Evolutionary conservation across 352 stramenopile species (phyloP).

Genomic region (Pelagophyceae sp.): DNA sequence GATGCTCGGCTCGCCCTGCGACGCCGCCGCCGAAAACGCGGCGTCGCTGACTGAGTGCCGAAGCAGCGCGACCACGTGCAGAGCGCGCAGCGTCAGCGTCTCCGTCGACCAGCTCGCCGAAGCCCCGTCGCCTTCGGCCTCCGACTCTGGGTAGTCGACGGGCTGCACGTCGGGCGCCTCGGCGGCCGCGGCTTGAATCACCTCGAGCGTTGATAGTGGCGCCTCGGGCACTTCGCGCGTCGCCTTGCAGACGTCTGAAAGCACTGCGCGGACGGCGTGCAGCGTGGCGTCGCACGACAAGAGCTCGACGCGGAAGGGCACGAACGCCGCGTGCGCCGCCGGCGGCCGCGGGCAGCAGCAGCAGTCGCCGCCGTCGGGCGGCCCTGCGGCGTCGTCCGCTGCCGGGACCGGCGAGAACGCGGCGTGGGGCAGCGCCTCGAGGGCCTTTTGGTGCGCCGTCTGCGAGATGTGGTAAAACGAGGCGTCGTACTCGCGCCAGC

Average conservation of each 20-base stretch:
- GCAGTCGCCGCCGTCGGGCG: constrained; percentile 15
- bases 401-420: constrained; percentile 38
- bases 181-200: constrained; percentile 3
- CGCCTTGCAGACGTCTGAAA: neutral
- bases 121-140: too few species aligned
- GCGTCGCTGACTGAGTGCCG: neutral
- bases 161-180: neutral
- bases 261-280: neutral
- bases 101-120: neutral
- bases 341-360: constrained; percentile 39
- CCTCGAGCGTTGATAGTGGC: too few species aligned
- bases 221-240: neutral
- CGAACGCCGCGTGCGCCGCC: constrained; percentile 43
- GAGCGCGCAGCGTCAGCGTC: neutral
- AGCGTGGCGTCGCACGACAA: neutral
- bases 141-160: too few species aligned
- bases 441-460: constrained; percentile 46
- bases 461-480: constrained; percentile 52
- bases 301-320: constrained; percentile 43
- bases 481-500: constrained; percentile 58
- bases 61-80: neutral
- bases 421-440: constrained; percentile 41
- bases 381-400: constrained; percentile 22
- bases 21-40: too few species aligned
- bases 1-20: too few species aligned